Base-by-base conservation (phyloP, 1,139 yeast genomes). In the Yamadazyma mexicana region DNA sequence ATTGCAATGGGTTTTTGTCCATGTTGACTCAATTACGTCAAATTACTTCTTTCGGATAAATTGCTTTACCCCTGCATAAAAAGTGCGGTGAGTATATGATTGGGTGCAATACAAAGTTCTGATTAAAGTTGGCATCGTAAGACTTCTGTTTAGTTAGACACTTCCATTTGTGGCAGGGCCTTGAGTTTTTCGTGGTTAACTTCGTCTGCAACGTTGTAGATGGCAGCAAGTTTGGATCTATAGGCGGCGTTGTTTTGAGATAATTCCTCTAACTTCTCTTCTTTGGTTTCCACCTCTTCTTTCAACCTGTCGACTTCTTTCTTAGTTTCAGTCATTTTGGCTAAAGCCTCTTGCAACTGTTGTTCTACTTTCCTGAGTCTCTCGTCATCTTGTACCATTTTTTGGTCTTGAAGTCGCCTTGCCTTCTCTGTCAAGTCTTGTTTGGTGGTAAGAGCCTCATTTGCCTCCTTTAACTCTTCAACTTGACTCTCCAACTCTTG, bases 291-390 rank as follows among this genome's bases (percentile, higher is more conserved):
- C 2, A 27, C 14, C 10, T 35, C 25, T 25, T 25, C 25, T 14
- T 11, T 17, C 7, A 34, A 23, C 14, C 11, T 5, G 3, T 10
- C 12, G 10, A 34, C 17, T 20, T 27, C 24, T n/a, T 20, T 22
- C 11, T 34, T 18, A 9, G 15, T 5, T 3, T 26, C 32, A 3
- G 9, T 20, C 32, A 27, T n/a, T n/a, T 18, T 81, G 8, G 62
- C 79, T 11, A 47, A 75, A n/a, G 52, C 85, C 30, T 69, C 79
- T 10, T 73, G 81, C 50, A 76, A 95, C 56, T 83, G 95, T 1
- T 80, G 84, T 8, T 40, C 77, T 7, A 12, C 3, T 16, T 18
- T 9, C n/a, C 29, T 28, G 5, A 42, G 17, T 1, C 15, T 24
- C 6, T 39, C 36, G 10, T 37, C 28, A 20, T 38, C 45, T n/a